phyloP scores from a whole-genome alignment of 345 rosid genomes.

The Turnera subulata region DNA sequence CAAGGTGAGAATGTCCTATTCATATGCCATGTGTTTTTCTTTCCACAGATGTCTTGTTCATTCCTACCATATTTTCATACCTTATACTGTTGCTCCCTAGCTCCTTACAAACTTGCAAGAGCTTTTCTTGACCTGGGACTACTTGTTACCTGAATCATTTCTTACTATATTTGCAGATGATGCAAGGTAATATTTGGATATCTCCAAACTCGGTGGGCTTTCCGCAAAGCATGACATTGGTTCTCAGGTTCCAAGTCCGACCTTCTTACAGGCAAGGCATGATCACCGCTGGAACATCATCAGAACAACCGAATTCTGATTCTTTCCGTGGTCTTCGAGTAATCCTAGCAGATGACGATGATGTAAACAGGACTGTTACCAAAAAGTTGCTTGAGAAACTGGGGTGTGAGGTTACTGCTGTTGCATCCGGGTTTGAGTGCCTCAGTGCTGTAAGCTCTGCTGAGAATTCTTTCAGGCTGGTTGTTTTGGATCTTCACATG shows the following conservation, averaged over 20 bases:
- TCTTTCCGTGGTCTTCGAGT: constrained; percentile 65
- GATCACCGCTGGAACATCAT: constrained; percentile 27
- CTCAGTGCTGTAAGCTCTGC: constrained; percentile 52
- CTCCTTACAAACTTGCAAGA: no score
- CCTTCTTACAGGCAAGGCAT: constrained; percentile 43
- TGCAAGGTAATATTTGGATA: constrained; percentile 92
- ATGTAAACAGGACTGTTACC: constrained; percentile 68
- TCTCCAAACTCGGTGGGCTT: constrained; percentile 56
- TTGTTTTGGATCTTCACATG: constrained; percentile 84
- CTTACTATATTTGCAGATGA: constrained; percentile 51
- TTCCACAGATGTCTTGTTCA: no score
- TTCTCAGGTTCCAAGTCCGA: constrained; percentile 58
- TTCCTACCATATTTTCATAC: no score
- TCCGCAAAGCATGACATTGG: constrained; percentile 65
- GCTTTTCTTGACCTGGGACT: no score
- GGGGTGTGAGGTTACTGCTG: constrained; percentile 83
- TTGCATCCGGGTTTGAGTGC: constrained; percentile 85
- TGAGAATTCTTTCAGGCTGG: constrained; percentile 54
- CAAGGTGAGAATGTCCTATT: no score
- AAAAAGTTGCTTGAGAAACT: constrained; percentile 76
- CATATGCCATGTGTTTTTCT: no score
- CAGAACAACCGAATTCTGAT: constrained; percentile 47
- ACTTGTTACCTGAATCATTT: no score
- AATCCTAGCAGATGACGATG: constrained; percentile 70
- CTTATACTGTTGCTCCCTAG: no score